Percentiles rank a stretch among this genome's conserved stretches.
These are phyloP conservation scores for Phascolomyces articulosus DNA, from an alignment of 371 early-diverging fungal species.

Conservation along the genomic window DNA sequence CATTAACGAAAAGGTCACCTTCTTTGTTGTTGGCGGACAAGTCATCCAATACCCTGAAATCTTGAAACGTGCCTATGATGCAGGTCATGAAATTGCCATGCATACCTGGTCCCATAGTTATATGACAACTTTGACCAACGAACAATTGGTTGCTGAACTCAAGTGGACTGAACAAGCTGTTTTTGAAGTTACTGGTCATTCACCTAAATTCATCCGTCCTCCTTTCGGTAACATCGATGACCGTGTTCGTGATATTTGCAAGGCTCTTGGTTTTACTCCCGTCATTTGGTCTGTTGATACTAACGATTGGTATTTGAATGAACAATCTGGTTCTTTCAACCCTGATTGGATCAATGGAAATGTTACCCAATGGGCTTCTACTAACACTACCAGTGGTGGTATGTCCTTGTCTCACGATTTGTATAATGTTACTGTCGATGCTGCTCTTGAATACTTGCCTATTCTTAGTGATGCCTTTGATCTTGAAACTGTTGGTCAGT, in stretches of 20 bases:
- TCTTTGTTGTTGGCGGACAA: conserved; percentile 59
- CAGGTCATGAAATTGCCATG: conserved; percentile 59
- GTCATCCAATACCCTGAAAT: conserved; percentile 52
- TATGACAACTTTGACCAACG: conserved; percentile 63
- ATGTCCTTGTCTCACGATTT: conserved; percentile 50
- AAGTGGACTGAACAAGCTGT: conserved; percentile 64
- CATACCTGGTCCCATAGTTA: conserved; percentile 66
- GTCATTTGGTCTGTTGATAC: conserved; percentile 54
- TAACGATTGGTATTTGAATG: conserved; percentile 40
- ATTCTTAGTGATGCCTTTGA: conserved; percentile 40
- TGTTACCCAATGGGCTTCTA: conserved; percentile 42
- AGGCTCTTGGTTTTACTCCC: conserved; percentile 48
- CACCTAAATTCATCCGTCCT: conserved; percentile 66
- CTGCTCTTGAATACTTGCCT: conserved; percentile 41
- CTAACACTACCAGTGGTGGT: conserved; percentile 34
- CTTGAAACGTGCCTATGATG: conserved; percentile 35
- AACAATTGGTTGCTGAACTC: conserved; percentile 66
- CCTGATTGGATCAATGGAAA: conserved; percentile 37
- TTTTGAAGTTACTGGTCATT: conserved; percentile 62
- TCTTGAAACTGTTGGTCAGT: conserved; percentile 44
- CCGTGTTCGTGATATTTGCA: conserved; percentile 52
- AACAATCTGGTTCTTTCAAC: conserved; percentile 15
- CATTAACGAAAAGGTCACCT: conserved; percentile 47
- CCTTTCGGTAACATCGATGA: conserved; percentile 58
- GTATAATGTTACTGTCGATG: conserved; percentile 38